phyloP scores from a whole-genome alignment of 108 stramenopile genomes.

The Nitzschia palea region DNA sequence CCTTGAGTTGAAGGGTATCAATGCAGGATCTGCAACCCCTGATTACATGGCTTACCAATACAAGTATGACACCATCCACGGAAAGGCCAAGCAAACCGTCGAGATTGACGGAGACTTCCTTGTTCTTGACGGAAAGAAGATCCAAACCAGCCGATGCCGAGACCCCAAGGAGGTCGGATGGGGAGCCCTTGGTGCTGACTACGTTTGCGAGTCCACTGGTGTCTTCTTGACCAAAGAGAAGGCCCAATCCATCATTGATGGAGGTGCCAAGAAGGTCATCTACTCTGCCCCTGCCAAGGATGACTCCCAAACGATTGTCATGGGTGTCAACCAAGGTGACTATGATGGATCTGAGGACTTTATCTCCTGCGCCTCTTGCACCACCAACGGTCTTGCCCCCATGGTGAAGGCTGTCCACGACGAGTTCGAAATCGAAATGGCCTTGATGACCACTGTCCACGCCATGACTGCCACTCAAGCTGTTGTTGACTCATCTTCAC shows the following conservation, averaged over 20 bases:
- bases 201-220: constrained; percentile 99
- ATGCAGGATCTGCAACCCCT: constrained; percentile 96
- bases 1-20: constrained; percentile 89
- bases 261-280: constrained; percentile 99
- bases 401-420: constrained; percentile 99
- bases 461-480: constrained; percentile 99
- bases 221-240: constrained; percentile 98
- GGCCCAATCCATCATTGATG: constrained; percentile 93
- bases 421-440: constrained; percentile 96
- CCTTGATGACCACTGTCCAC: constrained; percentile 99
- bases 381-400: constrained; percentile 99
- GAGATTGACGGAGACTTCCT: constrained; percentile 98
- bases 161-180: constrained; percentile 98
- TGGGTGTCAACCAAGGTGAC: constrained; percentile 96
- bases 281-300: constrained; percentile 99
- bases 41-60: constrained; percentile 99
- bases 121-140: constrained; percentile 93
- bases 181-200: constrained; percentile 93
- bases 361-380: constrained; percentile 99
- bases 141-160: constrained; percentile 90
- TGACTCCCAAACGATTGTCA: constrained; percentile 97
- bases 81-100: constrained; percentile 94
- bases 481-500: constrained; percentile 98
- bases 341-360: constrained; percentile 94
- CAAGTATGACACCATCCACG: constrained; percentile 99